phyloP scores from a whole-genome alignment of 768 basidiomycete genomes.

The Hemileccinum rubropunctum region DNA sequence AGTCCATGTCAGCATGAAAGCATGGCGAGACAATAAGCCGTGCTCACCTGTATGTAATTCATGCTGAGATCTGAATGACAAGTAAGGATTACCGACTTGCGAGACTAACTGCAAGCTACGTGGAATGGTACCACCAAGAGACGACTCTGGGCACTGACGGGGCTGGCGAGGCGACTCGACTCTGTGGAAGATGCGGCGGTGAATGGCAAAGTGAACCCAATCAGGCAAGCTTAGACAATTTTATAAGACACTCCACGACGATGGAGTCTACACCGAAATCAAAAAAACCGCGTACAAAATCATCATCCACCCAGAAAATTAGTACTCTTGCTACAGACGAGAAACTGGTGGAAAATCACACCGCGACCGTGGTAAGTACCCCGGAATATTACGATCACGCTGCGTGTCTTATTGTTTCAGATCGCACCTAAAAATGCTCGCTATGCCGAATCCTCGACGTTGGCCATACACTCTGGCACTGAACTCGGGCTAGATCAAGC shows the following conservation, averaged over 20 bases:
- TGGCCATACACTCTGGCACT: slow-evolving; percentile 66
- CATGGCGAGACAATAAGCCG: neutral
- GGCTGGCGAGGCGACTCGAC: neutral
- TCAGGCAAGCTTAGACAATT: slow-evolving; percentile 11
- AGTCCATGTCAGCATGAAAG: slow-evolving; percentile 10
- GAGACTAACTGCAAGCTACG: slow-evolving; percentile 3
- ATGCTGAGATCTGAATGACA: slow-evolving; percentile 25
- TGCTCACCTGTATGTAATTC: slow-evolving; percentile 59
- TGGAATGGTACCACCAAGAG: slow-evolving; percentile 3
- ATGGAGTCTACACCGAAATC: slow-evolving; percentile 48
- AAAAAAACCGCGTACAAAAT: slow-evolving; percentile 54
- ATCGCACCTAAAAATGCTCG: slow-evolving; percentile 51
- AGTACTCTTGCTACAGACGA: slow-evolving; percentile 14
- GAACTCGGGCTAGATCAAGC: slow-evolving; percentile 58
- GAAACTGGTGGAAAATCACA: slow-evolving; percentile 22
- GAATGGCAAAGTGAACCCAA: slow-evolving; percentile 10
- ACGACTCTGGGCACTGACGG: neutral
- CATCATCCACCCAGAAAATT: slow-evolving; percentile 35
- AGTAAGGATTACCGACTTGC: neutral
- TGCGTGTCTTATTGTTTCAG: slow-evolving; percentile 28
- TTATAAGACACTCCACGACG: neutral
- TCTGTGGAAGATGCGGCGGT: neutral
- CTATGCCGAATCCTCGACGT: slow-evolving; percentile 59
- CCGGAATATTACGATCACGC: neutral
- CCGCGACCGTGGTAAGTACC: slow-evolving; percentile 19